Base-by-base conservation (phyloP, 2,329 filamentous ascomycete genomes). In the Aspergillus sp. region DNA sequence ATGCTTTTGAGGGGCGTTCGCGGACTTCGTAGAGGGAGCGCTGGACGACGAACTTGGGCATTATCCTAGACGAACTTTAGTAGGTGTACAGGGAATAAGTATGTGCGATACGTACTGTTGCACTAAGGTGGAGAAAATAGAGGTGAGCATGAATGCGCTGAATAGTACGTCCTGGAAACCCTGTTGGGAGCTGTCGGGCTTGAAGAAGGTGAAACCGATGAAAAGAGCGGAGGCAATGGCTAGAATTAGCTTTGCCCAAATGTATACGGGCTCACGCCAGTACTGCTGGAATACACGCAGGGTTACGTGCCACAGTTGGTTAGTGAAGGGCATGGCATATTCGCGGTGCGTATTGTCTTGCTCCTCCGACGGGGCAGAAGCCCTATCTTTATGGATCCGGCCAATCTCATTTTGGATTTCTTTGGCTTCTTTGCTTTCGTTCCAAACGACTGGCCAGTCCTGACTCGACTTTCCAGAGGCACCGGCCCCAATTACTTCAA, bases 91-190 rank as follows among this genome's bases (percentile, higher is more conserved):
- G 15, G 39, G 43, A 32, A 66, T 91, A 90, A 66, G 90, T 82
- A 9, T 24, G 11, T 2, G 22, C 17, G 74, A 34, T 6, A 66
- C 68, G 65, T 62, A 77, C 73, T 81, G 81, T 63, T 84, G 80
- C 1, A 82, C 80, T 17, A 84, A 67, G 3, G 78, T 80, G 1
- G 82, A 81, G 68, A 85, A 84, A 38, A 82, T 77, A 3, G 78
- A 76, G 63, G 79, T 79, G 52, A 93, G 76, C 82, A 93, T 89
- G 81, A 96, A 96, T 62, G 95, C 89, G 69, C 86, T 83, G 71
- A 96, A 96, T 81, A 93, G 87, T 65, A 93, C 89, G 76, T 95
- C 93, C 74, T 93, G 89, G 12, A 96, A 80, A 53, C 91, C 91
- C 69, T 92, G 89, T 42, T 88, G 83, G 9, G 85, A 86, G 75